A percentile compares a stretch with the other conserved stretches of the same genome.
Evolutionary conservation across 1,139 yeast species (phyloP).

Genomic region (Suhomyces atakaporum): DNA sequence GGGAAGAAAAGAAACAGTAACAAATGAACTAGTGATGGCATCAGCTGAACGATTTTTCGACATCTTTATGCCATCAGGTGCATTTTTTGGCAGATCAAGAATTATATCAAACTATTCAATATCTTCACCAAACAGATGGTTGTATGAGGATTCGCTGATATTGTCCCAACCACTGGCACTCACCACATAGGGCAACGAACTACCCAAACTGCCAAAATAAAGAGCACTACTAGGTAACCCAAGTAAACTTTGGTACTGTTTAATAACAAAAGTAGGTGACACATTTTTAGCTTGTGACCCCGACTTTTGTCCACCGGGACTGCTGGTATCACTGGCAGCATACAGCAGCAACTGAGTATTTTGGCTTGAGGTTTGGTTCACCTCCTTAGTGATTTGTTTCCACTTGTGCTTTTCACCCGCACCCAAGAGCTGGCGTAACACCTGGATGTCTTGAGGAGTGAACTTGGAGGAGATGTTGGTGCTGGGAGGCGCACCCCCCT

Average conservation of each 20-base stretch:
- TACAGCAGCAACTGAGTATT: conserved; percentile 11
- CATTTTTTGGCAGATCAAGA: too few species aligned
- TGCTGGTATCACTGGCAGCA: conserved; percentile 7
- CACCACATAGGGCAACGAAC: conserved; percentile 45
- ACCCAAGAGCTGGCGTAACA: conserved; percentile 39
- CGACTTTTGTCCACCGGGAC: conserved; percentile 12
- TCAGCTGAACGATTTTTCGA: too few species aligned
- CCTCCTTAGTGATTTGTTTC: conserved; percentile 50
- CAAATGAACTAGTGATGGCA: too few species aligned
- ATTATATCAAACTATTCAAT: conserved; percentile 13
- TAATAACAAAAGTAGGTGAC: conserved; percentile 48
- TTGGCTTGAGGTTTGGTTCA: conserved; percentile 30
- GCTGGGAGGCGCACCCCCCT: conserved; percentile 13
- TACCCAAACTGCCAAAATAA: conserved; percentile 43
- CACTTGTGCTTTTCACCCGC: conserved; percentile 50
- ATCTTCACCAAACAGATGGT: conserved; percentile 21
- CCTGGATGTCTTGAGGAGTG: conserved; percentile 39
- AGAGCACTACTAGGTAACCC: conserved; percentile 45
- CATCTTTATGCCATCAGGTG: too few species aligned
- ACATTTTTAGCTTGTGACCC: conserved; percentile 33
- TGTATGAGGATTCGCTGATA: conserved; percentile 22
- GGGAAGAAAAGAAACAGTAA: not conserved
- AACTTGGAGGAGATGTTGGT: conserved; percentile 26
- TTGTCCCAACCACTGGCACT: conserved; percentile 44
- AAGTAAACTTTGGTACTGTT: conserved; percentile 43